Percentiles rank a stretch among this genome's conserved stretches.
These are phyloP conservation scores for Hymenotorrendiella dingleyae DNA, from an alignment of 2,329 filamentous ascomycete genomes.

Conservation along the genomic window DNA sequence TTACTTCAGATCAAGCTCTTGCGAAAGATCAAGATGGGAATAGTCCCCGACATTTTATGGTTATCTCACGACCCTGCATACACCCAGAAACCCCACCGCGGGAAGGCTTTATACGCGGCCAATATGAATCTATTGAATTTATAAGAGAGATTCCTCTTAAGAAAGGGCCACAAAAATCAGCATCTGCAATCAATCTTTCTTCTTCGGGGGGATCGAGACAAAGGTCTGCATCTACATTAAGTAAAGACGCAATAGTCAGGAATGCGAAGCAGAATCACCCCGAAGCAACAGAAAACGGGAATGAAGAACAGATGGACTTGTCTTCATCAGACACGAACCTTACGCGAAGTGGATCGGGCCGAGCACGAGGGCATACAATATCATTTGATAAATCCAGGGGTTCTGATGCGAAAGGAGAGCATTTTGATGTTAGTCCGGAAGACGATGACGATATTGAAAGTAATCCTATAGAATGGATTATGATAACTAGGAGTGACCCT, in stretches of 20 bases:
- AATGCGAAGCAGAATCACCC: constrained; percentile 32
- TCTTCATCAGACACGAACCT: constrained; percentile 15
- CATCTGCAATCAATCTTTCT: constrained; percentile 40
- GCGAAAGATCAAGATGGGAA: constrained; percentile 17
- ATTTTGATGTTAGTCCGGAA: constrained; percentile 26
- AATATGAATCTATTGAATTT: constrained; percentile 88
- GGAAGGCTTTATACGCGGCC: constrained; percentile 71
- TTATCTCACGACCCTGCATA: constrained; percentile 77
- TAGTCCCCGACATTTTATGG: constrained; percentile 67
- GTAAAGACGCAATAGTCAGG: constrained; percentile 39
- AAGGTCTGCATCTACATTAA: constrained; percentile 28
- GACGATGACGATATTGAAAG: constrained; percentile 43
- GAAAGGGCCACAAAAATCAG: constrained; percentile 35
- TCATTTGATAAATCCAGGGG: constrained; percentile 36
- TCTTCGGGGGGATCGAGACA: constrained; percentile 28
- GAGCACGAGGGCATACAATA: constrained; percentile 36
- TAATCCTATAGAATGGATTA: constrained; percentile 69
- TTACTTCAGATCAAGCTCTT: constrained; percentile 49
- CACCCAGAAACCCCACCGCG: constrained; percentile 68
- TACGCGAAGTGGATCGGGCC: constrained; percentile 15
- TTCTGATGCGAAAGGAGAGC: constrained; percentile 32
- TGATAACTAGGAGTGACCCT: constrained; percentile 68
- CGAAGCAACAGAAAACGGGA: constrained; percentile 9
- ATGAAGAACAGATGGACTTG: constrained; percentile 6
- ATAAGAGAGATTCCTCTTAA: constrained; percentile 72